Evolutionary conservation across 75 land plant genomes (phyloP).

Genomic region (Azolla pinnata): DNA sequence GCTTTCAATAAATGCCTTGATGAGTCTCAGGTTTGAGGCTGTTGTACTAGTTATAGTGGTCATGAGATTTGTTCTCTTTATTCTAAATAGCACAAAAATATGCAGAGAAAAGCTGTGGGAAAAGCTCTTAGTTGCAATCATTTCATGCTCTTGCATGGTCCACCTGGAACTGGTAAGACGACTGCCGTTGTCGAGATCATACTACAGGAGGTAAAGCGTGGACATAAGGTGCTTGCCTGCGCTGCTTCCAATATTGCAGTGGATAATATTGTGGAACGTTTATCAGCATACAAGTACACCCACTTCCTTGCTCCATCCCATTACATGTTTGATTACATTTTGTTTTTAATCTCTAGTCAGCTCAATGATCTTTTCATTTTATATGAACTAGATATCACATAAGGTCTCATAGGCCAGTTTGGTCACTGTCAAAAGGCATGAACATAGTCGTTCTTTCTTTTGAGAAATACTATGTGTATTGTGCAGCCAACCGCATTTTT

Average conservation of each 20-base stretch:
- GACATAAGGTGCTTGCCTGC: constrained; percentile 85
- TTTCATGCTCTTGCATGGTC: constrained; percentile 92
- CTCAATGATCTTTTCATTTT: not conserved
- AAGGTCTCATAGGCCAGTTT: no score
- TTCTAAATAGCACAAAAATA: no score
- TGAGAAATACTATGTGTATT: no score
- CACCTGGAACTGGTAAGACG: constrained; percentile 97
- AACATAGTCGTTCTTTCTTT: no score
- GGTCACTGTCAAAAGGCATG: no score
- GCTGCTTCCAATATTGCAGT: constrained; percentile 99
- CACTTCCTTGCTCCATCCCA: not conserved
- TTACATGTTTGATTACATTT: not conserved
- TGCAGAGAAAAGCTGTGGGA: constrained; percentile 69
- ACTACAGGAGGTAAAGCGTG: constrained; percentile 92
- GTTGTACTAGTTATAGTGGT: no score
- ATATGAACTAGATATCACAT: not conserved
- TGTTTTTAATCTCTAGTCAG: not conserved
- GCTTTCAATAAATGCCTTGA: constrained; percentile 73
- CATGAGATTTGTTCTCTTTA: no score
- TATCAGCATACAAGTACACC: constrained; percentile 61
- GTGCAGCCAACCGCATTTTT: constrained; percentile 1
- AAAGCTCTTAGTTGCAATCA: constrained; percentile 64
- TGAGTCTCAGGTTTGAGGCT: constrained; percentile 64
- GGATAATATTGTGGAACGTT: constrained; percentile 95
- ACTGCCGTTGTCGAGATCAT: constrained; percentile 93